These are phyloP conservation scores for Sungouiella blattae DNA, from an alignment of 805 yeast species.

Conservation along the genomic window DNA sequence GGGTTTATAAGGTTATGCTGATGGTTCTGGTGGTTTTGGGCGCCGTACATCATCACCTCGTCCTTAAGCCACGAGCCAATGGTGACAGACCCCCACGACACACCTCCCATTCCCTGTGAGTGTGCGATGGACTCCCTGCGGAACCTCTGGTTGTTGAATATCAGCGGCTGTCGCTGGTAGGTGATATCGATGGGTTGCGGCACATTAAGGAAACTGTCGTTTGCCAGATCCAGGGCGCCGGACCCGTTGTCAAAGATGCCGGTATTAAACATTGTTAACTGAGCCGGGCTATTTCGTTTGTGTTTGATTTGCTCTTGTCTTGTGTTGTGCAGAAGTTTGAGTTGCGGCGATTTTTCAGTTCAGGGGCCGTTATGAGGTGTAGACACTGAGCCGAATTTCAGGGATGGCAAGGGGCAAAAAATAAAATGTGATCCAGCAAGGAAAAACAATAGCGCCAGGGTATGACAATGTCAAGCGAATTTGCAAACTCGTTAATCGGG, in stretches of 20 bases:
- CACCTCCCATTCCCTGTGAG: conserved; percentile 97
- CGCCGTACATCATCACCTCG: conserved; percentile 66
- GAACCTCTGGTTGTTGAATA: conserved; percentile 43
- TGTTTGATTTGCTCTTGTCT: too few relatives aligned
- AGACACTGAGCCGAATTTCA: too few relatives aligned
- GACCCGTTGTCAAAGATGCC: conserved; percentile 35
- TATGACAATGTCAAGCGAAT: too few relatives aligned
- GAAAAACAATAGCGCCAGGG: too few relatives aligned
- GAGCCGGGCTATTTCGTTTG: too few relatives aligned
- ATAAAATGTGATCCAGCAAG: too few relatives aligned
- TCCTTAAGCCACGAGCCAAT: conserved; percentile 96
- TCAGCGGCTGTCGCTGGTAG: conserved; percentile 38
- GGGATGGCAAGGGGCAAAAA: too few relatives aligned
- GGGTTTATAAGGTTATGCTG: conserved; percentile 30
- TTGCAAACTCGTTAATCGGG: too few relatives aligned
- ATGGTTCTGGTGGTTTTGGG: conserved; percentile 10
- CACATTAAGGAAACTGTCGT: conserved; percentile 18
- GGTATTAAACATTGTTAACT: conserved; percentile 47
- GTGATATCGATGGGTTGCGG: conserved; percentile 46
- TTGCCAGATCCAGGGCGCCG: conserved; percentile 20
- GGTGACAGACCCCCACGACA: conserved; percentile 93
- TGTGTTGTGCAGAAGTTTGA: too few relatives aligned
- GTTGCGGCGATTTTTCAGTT: too few relatives aligned
- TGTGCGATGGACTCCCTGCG: conserved; percentile 92
- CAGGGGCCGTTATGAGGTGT: too few relatives aligned